Percentiles rank a stretch among this genome's conserved stretches.
phyloP scores from a whole-genome alignment of 106 monocot genomes.

The Hemerocallis citrina region DNA sequence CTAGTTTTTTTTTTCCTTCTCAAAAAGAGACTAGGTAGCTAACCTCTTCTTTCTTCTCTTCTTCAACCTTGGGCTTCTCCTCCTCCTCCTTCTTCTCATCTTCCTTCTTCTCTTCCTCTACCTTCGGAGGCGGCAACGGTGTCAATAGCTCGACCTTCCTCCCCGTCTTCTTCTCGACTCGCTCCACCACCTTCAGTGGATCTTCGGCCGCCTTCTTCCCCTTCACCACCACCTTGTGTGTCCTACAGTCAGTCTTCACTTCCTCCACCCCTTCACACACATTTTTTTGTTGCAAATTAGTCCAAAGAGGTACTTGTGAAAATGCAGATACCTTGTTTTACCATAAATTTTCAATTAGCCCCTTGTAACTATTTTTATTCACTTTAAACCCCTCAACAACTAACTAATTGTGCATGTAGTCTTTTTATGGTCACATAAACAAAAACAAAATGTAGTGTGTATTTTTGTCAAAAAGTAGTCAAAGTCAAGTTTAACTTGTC shows the following conservation, averaged over 20 bases:
- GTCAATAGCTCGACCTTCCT: conserved; percentile 72
- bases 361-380: too few species aligned
- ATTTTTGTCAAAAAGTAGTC: too few species aligned
- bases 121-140: conserved; percentile 33
- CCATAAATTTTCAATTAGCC: too few species aligned
- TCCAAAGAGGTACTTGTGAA: too few species aligned
- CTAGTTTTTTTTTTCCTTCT: too few species aligned
- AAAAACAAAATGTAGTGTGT: not conserved
- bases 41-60: conserved; percentile 76
- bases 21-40: too few species aligned
- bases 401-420: too few species aligned
- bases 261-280: conserved; percentile 65
- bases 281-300: too few species aligned
- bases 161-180: conserved; percentile 75
- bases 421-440: too few species aligned
- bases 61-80: conserved; percentile 49
- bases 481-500: too few species aligned
- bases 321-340: too few species aligned
- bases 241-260: conserved; percentile 58
- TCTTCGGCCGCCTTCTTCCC: conserved; percentile 73
- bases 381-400: too few species aligned
- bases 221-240: conserved; percentile 75
- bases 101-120: conserved; percentile 20
- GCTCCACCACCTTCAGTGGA: conserved; percentile 69
- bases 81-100: conserved; percentile 24